phyloP scores from a whole-genome alignment of 1,284 basidiomycete species.

The Marasmius oreades region DNA sequence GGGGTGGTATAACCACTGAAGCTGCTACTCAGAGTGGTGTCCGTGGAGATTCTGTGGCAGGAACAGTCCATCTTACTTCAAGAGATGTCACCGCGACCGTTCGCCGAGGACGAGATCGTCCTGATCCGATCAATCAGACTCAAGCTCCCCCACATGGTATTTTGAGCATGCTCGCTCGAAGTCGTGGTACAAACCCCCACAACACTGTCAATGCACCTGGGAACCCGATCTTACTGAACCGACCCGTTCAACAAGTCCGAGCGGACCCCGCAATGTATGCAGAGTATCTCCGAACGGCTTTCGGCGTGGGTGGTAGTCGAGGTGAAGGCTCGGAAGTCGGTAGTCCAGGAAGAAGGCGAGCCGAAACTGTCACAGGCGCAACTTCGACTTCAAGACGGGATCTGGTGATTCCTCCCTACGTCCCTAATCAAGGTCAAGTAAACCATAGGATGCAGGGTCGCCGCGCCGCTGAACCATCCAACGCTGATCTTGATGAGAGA shows the following conservation, averaged over 20 bases:
- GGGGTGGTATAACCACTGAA: not conserved
- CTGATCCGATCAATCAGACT: not conserved
- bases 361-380: slow-evolving; percentile 12
- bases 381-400: not conserved
- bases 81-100: not conserved
- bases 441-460: not conserved
- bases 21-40: not conserved
- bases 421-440: not conserved
- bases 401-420: not conserved
- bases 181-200: not conserved
- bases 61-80: not conserved
- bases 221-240: not conserved
- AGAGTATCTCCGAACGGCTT: slow-evolving; percentile 4
- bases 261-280: slow-evolving; percentile 9
- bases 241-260: not conserved
- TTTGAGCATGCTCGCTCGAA: not conserved
- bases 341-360: slow-evolving; percentile 8
- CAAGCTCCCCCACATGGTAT: not conserved
- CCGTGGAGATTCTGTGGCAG: not conserved
- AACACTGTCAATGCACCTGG: not conserved
- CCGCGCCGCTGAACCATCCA: not conserved
- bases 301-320: not conserved
- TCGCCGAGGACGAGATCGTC: not conserved
- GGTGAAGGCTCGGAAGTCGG: not conserved
- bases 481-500: not conserved